A percentile compares a stretch with the other conserved stretches of the same genome.
Evolutionary conservation across 2,329 filamentous ascomycete species (phyloP).

Genomic region (Fusarium sp.): DNA sequence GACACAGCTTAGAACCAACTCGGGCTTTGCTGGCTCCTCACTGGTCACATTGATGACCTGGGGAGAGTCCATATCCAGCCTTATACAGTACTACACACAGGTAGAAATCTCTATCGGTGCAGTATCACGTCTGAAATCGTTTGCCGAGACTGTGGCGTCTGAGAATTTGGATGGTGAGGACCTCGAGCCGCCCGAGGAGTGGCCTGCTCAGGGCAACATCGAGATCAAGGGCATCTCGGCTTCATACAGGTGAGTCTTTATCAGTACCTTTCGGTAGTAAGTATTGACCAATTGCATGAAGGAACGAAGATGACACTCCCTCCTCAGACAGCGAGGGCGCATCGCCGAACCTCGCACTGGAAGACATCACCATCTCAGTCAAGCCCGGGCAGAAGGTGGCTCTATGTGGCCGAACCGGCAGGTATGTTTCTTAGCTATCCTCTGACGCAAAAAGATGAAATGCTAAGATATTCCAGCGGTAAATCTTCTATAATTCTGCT

Average conservation of each 20-base stretch:
- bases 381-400: slow-evolving; percentile 43
- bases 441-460: background rate
- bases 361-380: background rate
- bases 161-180: background rate
- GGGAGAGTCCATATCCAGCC: slow-evolving; percentile 18
- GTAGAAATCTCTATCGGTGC: slow-evolving; percentile 36
- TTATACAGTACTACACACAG: slow-evolving; percentile 28
- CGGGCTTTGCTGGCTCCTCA: slow-evolving; percentile 51
- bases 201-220: background rate
- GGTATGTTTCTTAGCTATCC: background rate
- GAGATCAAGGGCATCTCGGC: background rate
- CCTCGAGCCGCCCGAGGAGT: background rate
- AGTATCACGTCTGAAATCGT: background rate
- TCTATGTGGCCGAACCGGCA: slow-evolving; percentile 49
- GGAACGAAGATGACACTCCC: background rate
- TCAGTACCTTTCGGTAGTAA: background rate
- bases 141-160: background rate
- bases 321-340: background rate
- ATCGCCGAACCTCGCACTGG: background rate
- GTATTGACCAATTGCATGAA: background rate
- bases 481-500: slow-evolving; percentile 55
- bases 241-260: background rate
- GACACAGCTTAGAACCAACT: slow-evolving; percentile 53
- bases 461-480: slow-evolving; percentile 43
- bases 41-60: slow-evolving; percentile 50